Evolutionary conservation across 139 green algal genomes (phyloP), one percentile per base, ranked within the genome.

Genomic region (Coelastrella sp.): DNA sequence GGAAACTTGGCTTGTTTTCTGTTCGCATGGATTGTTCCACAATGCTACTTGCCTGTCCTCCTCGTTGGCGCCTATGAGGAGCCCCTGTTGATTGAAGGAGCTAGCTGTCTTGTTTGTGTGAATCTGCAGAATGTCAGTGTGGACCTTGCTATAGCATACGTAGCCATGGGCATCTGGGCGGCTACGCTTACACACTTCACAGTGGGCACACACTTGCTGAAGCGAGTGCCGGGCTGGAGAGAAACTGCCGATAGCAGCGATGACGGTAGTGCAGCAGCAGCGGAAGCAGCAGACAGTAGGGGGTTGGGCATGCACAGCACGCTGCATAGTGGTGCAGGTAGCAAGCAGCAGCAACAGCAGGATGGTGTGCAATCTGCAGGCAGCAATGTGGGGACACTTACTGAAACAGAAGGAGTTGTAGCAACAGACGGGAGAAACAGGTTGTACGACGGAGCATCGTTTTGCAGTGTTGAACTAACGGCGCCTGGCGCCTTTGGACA

Each of bases 81-180:
- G n/a, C n/a, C n/a, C n/a, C n/a, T n/a, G n/a, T n/a, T n/a, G n/a
- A n/a, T n/a, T n/a, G n/a, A n/a, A n/a, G n/a, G n/a, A n/a, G n/a
- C n/a, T n/a, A n/a, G n/a, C n/a, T n/a, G n/a, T n/a, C n/a, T n/a
- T n/a, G n/a, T n/a, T n/a, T 56, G n/a, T n/a, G n/a, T n/a, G n/a
- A n/a, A n/a, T n/a, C 47, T 87, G 81, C 81, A 87, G 81, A 61
- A 68, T 47, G 54, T 84, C 5, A 61, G 60, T 22, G 54, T 79
- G 23, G 89, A 93, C 60, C 61, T 87, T 23, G 93, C 93, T 5
- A 94, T 94, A 54, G 93, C 94, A 5, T 96, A 95, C 74, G 87
- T 96, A n/a, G 90, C 91, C 3, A 85, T 96, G 60, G 92, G 93
- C 59, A 95, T 96, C 79, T 94, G 87, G 87, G 93, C 94, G 17